Evolutionary conservation across 2,329 filamentous ascomycete genomes (phyloP).

Genomic region (Cytospora piceicola): DNA sequence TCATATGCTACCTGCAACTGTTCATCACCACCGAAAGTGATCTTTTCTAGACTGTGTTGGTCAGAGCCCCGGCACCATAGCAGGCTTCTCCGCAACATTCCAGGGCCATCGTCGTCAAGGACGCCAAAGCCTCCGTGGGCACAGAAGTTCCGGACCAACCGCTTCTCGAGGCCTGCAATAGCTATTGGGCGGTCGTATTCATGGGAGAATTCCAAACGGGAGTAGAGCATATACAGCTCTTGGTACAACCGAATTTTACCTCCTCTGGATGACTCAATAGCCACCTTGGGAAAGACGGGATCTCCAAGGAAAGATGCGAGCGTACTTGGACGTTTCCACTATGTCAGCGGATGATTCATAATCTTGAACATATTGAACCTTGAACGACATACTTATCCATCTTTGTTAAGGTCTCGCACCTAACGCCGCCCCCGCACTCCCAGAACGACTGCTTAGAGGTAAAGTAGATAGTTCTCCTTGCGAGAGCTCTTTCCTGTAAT

Average conservation of each 20-base stretch:
- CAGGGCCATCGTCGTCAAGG: not conserved
- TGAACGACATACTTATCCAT: slow-evolving; percentile 40
- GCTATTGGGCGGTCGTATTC: slow-evolving; percentile 37
- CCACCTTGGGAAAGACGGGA: slow-evolving; percentile 34
- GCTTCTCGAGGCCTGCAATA: slow-evolving; percentile 35
- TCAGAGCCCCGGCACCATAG: slow-evolving; percentile 37
- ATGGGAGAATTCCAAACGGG: slow-evolving; percentile 33
- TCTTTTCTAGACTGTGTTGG: not conserved
- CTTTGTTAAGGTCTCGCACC: slow-evolving; percentile 41
- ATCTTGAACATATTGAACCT: not conserved
- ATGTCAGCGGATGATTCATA: not conserved
- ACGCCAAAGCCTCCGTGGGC: not conserved
- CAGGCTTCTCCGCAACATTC: slow-evolving; percentile 36
- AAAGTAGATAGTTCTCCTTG: slow-evolving; percentile 44
- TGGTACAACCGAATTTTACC: slow-evolving; percentile 32
- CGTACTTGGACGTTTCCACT: not conserved
- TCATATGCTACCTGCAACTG: not conserved
- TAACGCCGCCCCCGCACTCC: slow-evolving; percentile 43
- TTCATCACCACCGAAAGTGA: not conserved
- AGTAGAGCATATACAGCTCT: slow-evolving; percentile 38
- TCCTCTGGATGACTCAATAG: slow-evolving; percentile 22
- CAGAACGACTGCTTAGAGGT: slow-evolving; percentile 43
- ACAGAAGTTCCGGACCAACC: not conserved
- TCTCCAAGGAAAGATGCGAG: slow-evolving; percentile 35
- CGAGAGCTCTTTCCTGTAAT: slow-evolving; percentile 44